Conservation (phyloP, 2,329 filamentous ascomycete genomes). For the Ceratocystis cubensis region DNA sequence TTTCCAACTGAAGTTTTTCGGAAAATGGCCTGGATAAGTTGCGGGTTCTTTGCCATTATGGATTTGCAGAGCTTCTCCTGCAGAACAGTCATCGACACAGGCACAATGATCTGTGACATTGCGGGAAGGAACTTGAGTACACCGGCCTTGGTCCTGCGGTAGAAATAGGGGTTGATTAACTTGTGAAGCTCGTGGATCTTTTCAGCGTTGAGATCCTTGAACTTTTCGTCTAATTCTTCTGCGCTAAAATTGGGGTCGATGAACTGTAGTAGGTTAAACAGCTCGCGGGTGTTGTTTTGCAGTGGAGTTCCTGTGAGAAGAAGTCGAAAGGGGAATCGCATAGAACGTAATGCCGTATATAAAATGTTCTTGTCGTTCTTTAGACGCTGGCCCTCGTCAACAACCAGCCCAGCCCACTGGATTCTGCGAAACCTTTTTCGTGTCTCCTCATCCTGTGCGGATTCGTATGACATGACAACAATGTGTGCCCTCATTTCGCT, state of each 20-base stretch:
- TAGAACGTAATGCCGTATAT: conserved; percentile 58
- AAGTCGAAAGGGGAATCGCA: conserved; percentile 71
- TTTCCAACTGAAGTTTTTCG: conserved; percentile 52
- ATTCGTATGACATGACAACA: conserved; percentile 90
- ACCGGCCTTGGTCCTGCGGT: conserved; percentile 72
- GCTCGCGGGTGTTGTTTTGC: conserved; percentile 87
- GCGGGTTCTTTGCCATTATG: conserved; percentile 79
- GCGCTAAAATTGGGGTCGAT: conserved; percentile 63
- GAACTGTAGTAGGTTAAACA: conserved; percentile 96
- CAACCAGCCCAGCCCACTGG: conserved; percentile 75
- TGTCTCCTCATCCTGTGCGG: conserved; percentile 60
- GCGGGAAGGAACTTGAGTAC: conserved; percentile 85
- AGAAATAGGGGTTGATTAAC: conserved; percentile 61
- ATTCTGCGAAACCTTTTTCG: conserved; percentile 54
- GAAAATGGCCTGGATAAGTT: conserved; percentile 80
- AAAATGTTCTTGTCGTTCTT: conserved; percentile 84
- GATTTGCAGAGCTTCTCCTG: conserved; percentile 93
- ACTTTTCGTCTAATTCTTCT: conserved; percentile 59
- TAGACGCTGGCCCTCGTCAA: conserved; percentile 88
- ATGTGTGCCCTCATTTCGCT: conserved; percentile 73
- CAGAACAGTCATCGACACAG: conserved; percentile 85
- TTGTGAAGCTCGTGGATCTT: conserved; percentile 72
- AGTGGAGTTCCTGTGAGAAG: conserved; percentile 84
- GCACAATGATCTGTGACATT: conserved; percentile 88
- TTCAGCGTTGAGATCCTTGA: conserved; percentile 64